Evolutionary conservation across 495 filamentous ascomycete genomes (phyloP), one percentile per base, ranked within the genome.

Genomic region (Aspergillus ellipticus): DNA sequence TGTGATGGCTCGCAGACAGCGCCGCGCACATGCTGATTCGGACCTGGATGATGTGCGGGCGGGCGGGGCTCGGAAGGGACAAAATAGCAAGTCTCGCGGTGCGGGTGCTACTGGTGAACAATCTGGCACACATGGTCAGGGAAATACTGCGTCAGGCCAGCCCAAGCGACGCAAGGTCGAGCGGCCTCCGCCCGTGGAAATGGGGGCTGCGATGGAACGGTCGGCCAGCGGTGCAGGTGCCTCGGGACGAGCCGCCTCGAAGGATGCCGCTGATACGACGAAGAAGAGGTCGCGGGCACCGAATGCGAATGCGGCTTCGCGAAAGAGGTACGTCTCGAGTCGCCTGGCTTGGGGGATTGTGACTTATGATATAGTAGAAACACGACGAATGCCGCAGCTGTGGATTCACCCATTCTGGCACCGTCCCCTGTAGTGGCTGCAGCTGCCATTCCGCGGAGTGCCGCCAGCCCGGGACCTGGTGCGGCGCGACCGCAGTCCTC

Each of bases 81-180:
- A 79, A 9, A 73, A 71, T 46, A 76, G 69, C 54, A 92, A 86
- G 66, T 74, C 82, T 47, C 82, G 90, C 20, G 77, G 75, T 7
- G 74, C 75, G 3, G 83, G 70, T 35, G 56, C 65, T 24, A 67
- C 65, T 19, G 76, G 76, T 20, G 64, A 67, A 28, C 60, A 59
- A 22, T 66, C 68, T 29, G 70, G 69, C 15, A 35, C 51, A 8
- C 62, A 66, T 53, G 58, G 45, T 37, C 58, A 47, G 33, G 53
- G 39, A 26, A 48, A 52, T 26, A 47, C 56, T 10, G 37, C 58
- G 17, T 50, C 65, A 41, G 59, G 53, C 2, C 76, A 82, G 31
- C 66, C 82, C 11, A 96, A 96, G 69, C 79, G 89, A 57, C 85
- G 89, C 42, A 95, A 88, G 71, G 83, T 88, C n/a, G 90, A 94